These are phyloP conservation scores for Panicum hallii DNA, from an alignment of 202 grass and related monocot genomes.

Conservation along the genomic window DNA sequence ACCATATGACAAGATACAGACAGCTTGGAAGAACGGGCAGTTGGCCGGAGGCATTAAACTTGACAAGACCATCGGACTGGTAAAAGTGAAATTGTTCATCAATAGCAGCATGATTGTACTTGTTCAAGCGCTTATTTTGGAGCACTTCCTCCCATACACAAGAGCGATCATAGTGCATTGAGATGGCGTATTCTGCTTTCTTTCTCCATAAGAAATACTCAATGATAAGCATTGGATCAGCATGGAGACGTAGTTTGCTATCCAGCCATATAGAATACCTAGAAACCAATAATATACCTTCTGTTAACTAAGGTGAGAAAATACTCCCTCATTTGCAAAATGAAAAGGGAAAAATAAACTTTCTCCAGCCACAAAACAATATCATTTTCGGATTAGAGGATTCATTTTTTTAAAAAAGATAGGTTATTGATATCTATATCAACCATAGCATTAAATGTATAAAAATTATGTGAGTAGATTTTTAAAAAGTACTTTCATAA, in stretches of 20 bases:
- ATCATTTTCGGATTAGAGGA: not conserved
- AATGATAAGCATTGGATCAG: constrained; percentile 85
- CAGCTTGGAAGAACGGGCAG: constrained; percentile 76
- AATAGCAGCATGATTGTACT: constrained; percentile 86
- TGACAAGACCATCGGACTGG: constrained; percentile 83
- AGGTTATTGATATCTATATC: not conserved
- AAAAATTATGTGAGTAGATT: not conserved
- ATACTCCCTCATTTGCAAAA: constrained; percentile 4
- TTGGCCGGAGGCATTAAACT: constrained; percentile 67
- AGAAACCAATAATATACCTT: constrained; percentile 39
- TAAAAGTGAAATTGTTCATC: constrained; percentile 91
- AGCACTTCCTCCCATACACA: constrained; percentile 95
- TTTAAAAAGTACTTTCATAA: not conserved
- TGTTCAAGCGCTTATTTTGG: constrained; percentile 94
- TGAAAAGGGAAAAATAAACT: not conserved
- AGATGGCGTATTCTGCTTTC: constrained; percentile 87
- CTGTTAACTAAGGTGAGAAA: constrained; percentile 35
- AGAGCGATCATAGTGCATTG: constrained; percentile 84
- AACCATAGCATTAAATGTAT: not conserved
- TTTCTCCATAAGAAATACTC: constrained; percentile 97
- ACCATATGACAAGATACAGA: constrained; percentile 52
- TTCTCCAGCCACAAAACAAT: not conserved
- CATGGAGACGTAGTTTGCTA: constrained; percentile 88
- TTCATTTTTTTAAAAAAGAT: not conserved
- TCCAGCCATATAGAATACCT: constrained; percentile 98